Evolutionary conservation across 2,329 filamentous ascomycete species (phyloP).

Genomic region (Cercospora beticola): DNA sequence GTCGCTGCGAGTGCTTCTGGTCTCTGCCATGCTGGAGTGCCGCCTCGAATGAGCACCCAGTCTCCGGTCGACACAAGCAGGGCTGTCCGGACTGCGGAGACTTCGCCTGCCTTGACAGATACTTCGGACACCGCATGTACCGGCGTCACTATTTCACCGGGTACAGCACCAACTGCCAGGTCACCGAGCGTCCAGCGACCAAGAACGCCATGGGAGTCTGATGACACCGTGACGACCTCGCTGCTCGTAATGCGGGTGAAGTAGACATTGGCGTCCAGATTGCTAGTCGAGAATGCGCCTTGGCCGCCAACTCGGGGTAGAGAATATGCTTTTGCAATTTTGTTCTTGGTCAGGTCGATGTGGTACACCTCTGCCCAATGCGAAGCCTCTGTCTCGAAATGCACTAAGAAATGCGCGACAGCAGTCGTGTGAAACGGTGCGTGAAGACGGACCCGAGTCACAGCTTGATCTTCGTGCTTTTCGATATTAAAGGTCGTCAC

Average conservation of each 20-base stretch:
- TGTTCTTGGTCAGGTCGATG: conserved; percentile 68
- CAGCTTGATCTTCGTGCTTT: conserved; percentile 35
- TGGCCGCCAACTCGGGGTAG: conserved; percentile 68
- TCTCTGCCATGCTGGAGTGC: conserved; percentile 74
- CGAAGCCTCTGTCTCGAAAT: conserved; percentile 67
- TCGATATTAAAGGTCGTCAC: conserved; percentile 48
- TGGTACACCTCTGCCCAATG: conserved; percentile 88
- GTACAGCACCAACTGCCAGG: conserved; percentile 31
- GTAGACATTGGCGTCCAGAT: conserved; percentile 76
- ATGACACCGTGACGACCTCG: conserved; percentile 73
- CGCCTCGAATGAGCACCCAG: conserved; percentile 82
- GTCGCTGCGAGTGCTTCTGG: conserved; percentile 78
- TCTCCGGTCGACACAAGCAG: conserved; percentile 65
- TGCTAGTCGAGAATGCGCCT: conserved; percentile 77
- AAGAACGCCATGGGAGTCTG: conserved; percentile 71
- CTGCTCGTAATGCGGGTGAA: conserved; percentile 79
- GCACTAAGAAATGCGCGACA: conserved; percentile 79
- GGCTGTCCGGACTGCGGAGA: conserved; percentile 76
- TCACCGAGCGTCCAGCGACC: conserved; percentile 67
- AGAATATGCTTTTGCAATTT: conserved; percentile 74
- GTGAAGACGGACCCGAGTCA: conserved; percentile 63
- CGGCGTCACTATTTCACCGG: conserved; percentile 39
- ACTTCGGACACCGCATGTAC: conserved; percentile 79
- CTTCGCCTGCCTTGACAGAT: conserved; percentile 65
- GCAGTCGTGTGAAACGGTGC: conserved; percentile 71